A percentile compares a stretch with the other conserved stretches of the same genome.
phyloP scores from a whole-genome alignment of 768 basidiomycete species.

The Kwoniella shandongensis region DNA sequence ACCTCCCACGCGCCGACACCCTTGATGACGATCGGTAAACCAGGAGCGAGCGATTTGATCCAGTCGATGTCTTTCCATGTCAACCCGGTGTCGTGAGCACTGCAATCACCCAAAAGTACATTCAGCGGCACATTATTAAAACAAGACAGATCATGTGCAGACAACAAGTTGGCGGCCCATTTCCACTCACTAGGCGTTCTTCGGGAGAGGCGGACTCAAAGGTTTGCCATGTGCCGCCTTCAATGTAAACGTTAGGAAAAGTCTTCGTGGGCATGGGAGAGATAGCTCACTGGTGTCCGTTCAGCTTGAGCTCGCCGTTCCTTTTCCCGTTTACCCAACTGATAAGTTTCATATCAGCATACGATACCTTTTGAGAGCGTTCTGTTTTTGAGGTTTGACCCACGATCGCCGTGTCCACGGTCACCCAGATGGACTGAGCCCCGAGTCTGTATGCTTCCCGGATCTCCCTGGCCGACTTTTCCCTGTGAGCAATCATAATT shows the following conservation, averaged over 20 bases:
- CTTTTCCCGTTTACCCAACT: slow-evolving; percentile 28
- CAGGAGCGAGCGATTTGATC: slow-evolving; percentile 46
- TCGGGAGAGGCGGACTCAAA: not conserved
- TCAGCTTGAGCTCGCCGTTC: slow-evolving; percentile 30
- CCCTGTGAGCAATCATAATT: not conserved
- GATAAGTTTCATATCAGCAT: slow-evolving; percentile 1
- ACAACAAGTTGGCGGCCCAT: no score
- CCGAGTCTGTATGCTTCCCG: slow-evolving; percentile 9
- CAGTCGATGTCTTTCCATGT: slow-evolving; percentile 52
- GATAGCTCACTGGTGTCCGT: slow-evolving; percentile 29
- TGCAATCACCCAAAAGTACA: slow-evolving; percentile 8
- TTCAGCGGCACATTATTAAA: not conserved
- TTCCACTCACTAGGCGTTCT: slow-evolving; percentile 17
- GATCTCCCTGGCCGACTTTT: slow-evolving; percentile 4
- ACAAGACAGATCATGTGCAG: no score
- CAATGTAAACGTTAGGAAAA: no score
- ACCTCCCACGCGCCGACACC: slow-evolving; percentile 52
- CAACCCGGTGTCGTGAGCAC: slow-evolving; percentile 38
- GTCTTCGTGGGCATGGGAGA: slow-evolving; percentile 16
- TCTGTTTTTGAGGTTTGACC: no score
- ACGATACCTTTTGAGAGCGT: no score
- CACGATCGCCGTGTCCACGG: slow-evolving; percentile 45
- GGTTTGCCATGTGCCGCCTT: slow-evolving; percentile 15
- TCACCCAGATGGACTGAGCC: slow-evolving; percentile 48
- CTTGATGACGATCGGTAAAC: slow-evolving; percentile 53